phyloP scores from a whole-genome alignment of 2,329 filamentous ascomycete species.

The Fusarium sp. region DNA sequence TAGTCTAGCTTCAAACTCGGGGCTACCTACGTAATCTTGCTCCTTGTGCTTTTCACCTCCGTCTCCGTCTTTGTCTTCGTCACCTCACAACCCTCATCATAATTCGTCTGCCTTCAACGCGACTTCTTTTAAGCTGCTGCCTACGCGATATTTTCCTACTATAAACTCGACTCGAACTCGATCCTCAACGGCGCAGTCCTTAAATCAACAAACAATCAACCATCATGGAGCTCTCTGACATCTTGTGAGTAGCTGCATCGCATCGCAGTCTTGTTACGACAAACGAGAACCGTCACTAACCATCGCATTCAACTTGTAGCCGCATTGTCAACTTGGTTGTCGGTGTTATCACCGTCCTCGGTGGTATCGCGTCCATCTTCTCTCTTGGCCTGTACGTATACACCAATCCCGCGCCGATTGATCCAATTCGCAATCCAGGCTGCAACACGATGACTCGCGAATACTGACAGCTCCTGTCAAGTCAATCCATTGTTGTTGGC shows the following conservation, averaged over 20 bases:
- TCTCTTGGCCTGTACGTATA: constrained; percentile 66
- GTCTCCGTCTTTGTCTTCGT: constrained; percentile 36
- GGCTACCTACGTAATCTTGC: constrained; percentile 37
- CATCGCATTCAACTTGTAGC: constrained; percentile 61
- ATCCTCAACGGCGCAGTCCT: constrained; percentile 23
- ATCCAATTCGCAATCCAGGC: background rate
- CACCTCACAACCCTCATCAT: constrained; percentile 22
- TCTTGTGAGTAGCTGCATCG: constrained; percentile 73
- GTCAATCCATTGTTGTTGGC: constrained; percentile 75
- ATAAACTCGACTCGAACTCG: constrained; percentile 5
- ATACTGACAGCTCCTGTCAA: constrained; percentile 33
- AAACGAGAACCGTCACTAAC: constrained; percentile 49
- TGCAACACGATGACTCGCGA: background rate
- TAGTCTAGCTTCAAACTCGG: constrained; percentile 13
- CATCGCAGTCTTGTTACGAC: background rate
- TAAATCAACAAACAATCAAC: constrained; percentile 13
- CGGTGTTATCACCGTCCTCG: constrained; percentile 87
- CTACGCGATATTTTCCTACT: constrained; percentile 24
- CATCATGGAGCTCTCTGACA: constrained; percentile 90
- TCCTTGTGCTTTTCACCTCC: constrained; percentile 38
- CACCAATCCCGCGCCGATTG: background rate
- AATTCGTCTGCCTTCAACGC: constrained; percentile 32
- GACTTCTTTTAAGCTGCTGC: constrained; percentile 38
- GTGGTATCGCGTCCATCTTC: constrained; percentile 81
- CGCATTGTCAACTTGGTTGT: constrained; percentile 94